phyloP scores from a whole-genome alignment of 768 basidiomycete genomes.

The Mycena olivaceomarginata region DNA sequence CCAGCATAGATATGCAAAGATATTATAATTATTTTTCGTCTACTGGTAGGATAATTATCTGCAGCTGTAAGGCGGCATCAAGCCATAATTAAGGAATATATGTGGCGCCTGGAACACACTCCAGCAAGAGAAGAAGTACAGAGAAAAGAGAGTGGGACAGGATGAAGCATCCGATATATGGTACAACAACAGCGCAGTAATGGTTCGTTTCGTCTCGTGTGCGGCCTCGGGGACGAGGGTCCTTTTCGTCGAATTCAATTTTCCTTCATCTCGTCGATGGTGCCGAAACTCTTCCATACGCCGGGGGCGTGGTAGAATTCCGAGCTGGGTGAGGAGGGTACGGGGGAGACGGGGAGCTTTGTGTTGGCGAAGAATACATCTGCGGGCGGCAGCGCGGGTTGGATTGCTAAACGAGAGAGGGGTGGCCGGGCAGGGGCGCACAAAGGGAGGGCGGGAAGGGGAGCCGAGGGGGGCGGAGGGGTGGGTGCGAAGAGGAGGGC shows the following conservation, averaged over 20 bases:
- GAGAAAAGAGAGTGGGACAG: too few relatives aligned
- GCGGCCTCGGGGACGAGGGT: too few relatives aligned
- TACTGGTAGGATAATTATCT: too few relatives aligned
- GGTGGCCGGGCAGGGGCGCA: constrained; percentile 42
- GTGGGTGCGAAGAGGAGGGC: constrained; percentile 41
- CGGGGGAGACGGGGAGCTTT: constrained; percentile 33
- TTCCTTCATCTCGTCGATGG: constrained; percentile 44
- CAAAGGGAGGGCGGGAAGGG: constrained; percentile 39
- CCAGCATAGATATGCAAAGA: too few relatives aligned
- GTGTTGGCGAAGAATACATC: constrained; percentile 31
- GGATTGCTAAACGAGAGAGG: constrained; percentile 42
- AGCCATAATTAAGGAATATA: too few relatives aligned
- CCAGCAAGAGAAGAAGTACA: too few relatives aligned
- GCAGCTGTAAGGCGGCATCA: too few relatives aligned
- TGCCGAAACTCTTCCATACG: constrained; percentile 36
- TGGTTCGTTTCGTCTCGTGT: too few relatives aligned
- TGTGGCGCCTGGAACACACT: too few relatives aligned
- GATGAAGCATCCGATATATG: too few relatives aligned
- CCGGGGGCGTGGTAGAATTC: constrained; percentile 39
- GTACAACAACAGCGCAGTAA: too few relatives aligned
- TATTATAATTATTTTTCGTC: too few relatives aligned
- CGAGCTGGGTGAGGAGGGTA: constrained; percentile 38
- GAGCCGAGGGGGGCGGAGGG: constrained; percentile 33
- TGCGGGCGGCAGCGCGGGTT: constrained; percentile 32
- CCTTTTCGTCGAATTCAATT: constrained; percentile 12